phyloP scores from a whole-genome alignment of 202 grass and related monocot species.

The Eragrostis tef region DNA sequence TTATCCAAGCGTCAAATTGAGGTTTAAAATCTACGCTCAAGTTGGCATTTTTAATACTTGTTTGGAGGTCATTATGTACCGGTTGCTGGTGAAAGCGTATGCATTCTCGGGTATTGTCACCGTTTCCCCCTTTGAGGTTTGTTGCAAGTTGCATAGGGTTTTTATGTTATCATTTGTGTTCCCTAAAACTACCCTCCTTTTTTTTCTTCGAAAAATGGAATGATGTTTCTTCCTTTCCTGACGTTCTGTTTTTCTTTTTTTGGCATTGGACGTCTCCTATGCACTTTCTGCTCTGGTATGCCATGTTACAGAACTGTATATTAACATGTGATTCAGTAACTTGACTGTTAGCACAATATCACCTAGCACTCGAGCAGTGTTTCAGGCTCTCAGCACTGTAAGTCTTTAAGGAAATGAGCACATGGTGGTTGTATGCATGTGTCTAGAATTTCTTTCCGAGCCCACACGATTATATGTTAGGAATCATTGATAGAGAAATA shows the following conservation, averaged over 20 bases:
- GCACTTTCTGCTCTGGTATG: conserved; percentile 2
- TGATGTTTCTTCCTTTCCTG: conserved; percentile 13
- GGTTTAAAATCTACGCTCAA: conserved; percentile 8
- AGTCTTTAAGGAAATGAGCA: neutral
- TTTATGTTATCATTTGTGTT: conserved; percentile 19
- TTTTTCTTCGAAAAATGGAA: neutral
- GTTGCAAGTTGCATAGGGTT: conserved; percentile 29
- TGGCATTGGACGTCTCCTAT: conserved; percentile 16
- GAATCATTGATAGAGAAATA: conserved; percentile 39
- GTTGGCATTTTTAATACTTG: neutral
- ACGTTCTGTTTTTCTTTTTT: neutral
- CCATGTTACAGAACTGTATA: conserved; percentile 4
- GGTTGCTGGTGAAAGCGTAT: conserved; percentile 11
- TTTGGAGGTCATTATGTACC: neutral
- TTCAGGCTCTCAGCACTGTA: conserved; percentile 24
- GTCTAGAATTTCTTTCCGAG: conserved; percentile 8
- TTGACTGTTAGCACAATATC: neutral
- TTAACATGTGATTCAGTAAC: conserved; percentile 33
- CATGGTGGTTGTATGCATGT: conserved; percentile 3
- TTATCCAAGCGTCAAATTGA: conserved; percentile 11
- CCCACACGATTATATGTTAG: conserved; percentile 8
- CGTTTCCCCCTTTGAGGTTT: conserved; percentile 20
- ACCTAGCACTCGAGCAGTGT: neutral
- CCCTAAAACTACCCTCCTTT: neutral
- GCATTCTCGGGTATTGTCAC: conserved; percentile 16